These are phyloP conservation scores for Crotalaria pallida DNA, from an alignment of 306 rosid species.

Conservation along the genomic window DNA sequence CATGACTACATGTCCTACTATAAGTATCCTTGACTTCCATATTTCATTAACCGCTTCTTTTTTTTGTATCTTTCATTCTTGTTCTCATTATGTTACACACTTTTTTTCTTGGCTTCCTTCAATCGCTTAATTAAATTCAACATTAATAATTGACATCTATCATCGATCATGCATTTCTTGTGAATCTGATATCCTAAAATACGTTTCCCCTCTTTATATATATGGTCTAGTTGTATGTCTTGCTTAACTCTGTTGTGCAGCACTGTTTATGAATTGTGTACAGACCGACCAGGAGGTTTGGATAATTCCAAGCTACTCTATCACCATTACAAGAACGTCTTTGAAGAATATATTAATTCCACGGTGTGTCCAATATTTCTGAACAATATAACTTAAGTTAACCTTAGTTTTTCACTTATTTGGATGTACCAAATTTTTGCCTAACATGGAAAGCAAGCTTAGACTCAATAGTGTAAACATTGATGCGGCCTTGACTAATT, in stretches of 20 bases:
- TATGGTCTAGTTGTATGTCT: too few species aligned
- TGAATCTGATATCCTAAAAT: neutral
- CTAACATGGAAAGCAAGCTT: too few species aligned
- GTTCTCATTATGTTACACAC: neutral
- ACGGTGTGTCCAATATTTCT: slow-evolving; percentile 39
- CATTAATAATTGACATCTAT: too few species aligned
- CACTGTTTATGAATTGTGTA: slow-evolving; percentile 62
- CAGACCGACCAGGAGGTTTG: slow-evolving; percentile 32
- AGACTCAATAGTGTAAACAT: neutral
- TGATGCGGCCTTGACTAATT: neutral
- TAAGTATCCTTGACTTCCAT: slow-evolving; percentile 36
- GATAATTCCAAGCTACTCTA: slow-evolving; percentile 58
- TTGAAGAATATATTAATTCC: slow-evolving; percentile 57
- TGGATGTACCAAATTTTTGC: neutral
- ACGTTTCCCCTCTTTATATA: too few species aligned
- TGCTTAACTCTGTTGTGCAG: too few species aligned
- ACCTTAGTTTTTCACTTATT: neutral
- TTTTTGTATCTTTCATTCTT: neutral
- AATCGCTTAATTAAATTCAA: too few species aligned
- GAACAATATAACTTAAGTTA: neutral
- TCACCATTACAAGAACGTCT: slow-evolving; percentile 47
- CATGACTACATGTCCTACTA: slow-evolving; percentile 54
- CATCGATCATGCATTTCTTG: too few species aligned
- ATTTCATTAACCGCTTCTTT: neutral
- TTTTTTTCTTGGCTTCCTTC: too few species aligned